Conservation (phyloP, 768 basidiomycete species). For the Dioszegia aurantiaca region DNA sequence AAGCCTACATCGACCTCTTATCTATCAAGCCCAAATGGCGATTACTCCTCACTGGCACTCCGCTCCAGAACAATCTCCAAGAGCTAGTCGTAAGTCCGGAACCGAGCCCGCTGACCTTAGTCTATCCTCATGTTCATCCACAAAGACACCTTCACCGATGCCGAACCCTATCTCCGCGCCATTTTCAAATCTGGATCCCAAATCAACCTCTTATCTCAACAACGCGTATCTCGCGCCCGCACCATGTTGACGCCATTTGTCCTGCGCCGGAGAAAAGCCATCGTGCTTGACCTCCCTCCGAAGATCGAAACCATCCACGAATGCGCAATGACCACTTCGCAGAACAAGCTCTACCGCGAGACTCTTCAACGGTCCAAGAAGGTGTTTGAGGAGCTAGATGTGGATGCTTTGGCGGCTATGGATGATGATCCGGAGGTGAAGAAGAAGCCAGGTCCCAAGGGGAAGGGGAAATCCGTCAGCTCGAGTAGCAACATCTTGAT, state of each 20-base stretch:
- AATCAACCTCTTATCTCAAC: conserved; percentile 80
- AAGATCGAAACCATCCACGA: conserved; percentile 92
- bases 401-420: conserved; percentile 50
- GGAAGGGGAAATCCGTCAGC: conserved; percentile 54
- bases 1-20: conserved; percentile 84
- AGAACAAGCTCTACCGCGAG: conserved; percentile 78
- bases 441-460: conserved; percentile 49
- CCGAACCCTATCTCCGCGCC: conserved; percentile 73
- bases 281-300: conserved; percentile 87
- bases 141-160: conserved; percentile 78
- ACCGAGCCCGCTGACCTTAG: conserved; percentile 54
- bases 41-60: conserved; percentile 89
- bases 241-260: conserved; percentile 99
- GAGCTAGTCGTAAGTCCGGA: conserved; percentile 54
- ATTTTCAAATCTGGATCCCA: conserved; percentile 95
- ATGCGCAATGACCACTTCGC: conserved; percentile 85
- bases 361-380: conserved; percentile 80
- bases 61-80: conserved; percentile 64
- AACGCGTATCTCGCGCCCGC: conserved; percentile 90
- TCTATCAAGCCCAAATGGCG: conserved; percentile 85
- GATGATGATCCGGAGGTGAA: conserved; percentile 34
- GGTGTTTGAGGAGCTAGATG: conserved; percentile 54
- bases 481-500: conserved; percentile 92
- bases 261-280: conserved; percentile 86
- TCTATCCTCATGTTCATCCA: conserved; percentile 98